Base-by-base conservation (phyloP, 2,329 filamentous ascomycete genomes). In the Venturia aucupariae region DNA sequence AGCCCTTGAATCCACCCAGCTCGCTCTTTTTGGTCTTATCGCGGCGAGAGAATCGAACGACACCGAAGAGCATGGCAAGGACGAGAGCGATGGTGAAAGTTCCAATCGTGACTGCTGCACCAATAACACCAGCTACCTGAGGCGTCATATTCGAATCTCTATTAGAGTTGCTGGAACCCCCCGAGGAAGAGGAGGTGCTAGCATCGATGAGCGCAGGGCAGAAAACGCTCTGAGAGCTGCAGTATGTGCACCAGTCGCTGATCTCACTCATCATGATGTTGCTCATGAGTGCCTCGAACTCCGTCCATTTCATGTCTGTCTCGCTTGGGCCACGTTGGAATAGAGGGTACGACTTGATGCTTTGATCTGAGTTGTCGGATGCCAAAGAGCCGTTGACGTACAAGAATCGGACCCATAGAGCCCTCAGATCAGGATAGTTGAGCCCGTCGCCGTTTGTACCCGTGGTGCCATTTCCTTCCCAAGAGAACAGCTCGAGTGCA, bases 1-100 rank as follows among this genome's bases (percentile, higher is more conserved):
- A 75, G 17, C 83, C 82, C 68, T 84, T 85, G 76, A 85, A 85
- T 0, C 83, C 83, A 11, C 81, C 81, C 8, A 81, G 67, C 10
- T 75, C 75, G 11, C 73, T 72, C 60, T 67, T 68, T 44, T 64
- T 63, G 3, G 78, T 24, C 75, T 64, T 78, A 78, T 57, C 81
- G 32, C 32, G 24, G 11, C 61, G 61, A 19, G n/a, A 54, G 62
- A 65, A 57, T 13, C 64, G 63, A 11, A 65, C 46, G 41, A 62
- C 64, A 11, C 44, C 46, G 7, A 65, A 27, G 39, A 65, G 41
- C 44, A 60, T 60, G 22, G 76, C 74, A 61, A 76, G 62, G 0
- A 72, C 73, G 46, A 77, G 77, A 27, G 81, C 57, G 0, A 82
- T 55, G 0, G 70, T 77, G 0, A 80, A 72, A 1, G 81, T 72